Conservation (phyloP, 1,139 yeast genomes). For the Geotrichum aggregatum region DNA sequence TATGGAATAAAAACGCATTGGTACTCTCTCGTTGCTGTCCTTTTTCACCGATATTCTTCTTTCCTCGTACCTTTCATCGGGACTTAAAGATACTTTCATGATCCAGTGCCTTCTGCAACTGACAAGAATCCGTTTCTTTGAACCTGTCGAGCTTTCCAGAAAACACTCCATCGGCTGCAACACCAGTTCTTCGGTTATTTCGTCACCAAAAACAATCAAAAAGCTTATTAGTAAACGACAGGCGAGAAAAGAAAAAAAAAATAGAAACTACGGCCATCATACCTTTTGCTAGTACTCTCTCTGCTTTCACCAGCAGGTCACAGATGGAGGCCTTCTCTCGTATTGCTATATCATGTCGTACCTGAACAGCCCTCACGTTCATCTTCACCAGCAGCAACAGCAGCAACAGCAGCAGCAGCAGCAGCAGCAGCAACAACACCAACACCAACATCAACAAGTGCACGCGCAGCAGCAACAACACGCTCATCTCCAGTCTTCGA, state of each 20-base stretch:
- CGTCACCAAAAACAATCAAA: too few species aligned
- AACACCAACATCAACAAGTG: background rate
- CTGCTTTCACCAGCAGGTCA: background rate
- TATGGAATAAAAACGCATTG: background rate
- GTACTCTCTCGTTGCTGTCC: background rate
- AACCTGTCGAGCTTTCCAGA: background rate
- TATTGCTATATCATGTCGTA: slow-evolving; percentile 25
- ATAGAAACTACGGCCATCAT: background rate
- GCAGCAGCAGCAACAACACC: background rate
- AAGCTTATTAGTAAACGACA: background rate
- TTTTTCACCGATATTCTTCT: background rate
- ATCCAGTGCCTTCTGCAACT: background rate
- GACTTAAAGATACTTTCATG: background rate
- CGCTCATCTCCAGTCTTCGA: slow-evolving; percentile 12
- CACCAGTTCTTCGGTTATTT: background rate
- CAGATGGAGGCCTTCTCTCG: background rate
- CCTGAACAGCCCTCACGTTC: background rate
- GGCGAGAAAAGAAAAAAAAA: background rate
- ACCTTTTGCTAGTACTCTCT: background rate
- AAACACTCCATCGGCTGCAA: background rate
- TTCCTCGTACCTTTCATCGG: background rate
- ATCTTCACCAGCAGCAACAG: slow-evolving; percentile 4
- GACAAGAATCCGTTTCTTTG: background rate
- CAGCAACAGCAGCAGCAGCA: slow-evolving; percentile 3
- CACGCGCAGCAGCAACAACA: slow-evolving; percentile 13